Conservation (phyloP, 2,329 filamentous ascomycete species). For the Akanthomyces muscarius region DNA sequence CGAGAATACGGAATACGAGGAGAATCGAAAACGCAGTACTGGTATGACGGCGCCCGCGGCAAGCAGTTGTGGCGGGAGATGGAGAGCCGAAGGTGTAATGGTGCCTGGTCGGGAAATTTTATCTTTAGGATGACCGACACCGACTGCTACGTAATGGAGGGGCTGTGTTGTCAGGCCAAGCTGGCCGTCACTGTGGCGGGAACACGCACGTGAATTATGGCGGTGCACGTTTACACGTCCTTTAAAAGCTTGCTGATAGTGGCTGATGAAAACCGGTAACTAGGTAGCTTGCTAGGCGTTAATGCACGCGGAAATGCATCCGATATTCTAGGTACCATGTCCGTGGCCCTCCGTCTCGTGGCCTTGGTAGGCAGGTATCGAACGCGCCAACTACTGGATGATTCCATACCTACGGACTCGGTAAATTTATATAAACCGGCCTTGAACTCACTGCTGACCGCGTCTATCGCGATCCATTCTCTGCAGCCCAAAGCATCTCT, state of each 20-base stretch:
- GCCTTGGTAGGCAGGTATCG: background rate
- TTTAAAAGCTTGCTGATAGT: background rate
- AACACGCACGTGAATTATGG: constrained; percentile 10
- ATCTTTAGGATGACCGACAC: constrained; percentile 17
- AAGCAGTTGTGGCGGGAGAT: background rate
- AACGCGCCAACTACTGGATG: background rate
- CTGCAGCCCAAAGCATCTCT: background rate
- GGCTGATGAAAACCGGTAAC: no score
- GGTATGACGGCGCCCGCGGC: background rate
- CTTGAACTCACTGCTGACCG: background rate
- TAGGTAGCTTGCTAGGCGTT: no score
- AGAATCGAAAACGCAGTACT: background rate
- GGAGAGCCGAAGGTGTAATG: background rate
- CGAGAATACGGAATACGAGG: constrained; percentile 6
- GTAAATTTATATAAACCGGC: background rate
- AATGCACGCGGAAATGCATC: no score
- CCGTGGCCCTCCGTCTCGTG: no score
- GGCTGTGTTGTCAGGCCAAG: constrained; percentile 26
- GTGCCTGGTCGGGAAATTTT: constrained; percentile 20
- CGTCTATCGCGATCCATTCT: background rate
- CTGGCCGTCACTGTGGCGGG: constrained; percentile 13
- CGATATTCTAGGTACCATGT: no score
- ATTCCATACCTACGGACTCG: background rate
- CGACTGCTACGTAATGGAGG: constrained; percentile 35
- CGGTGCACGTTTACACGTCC: background rate